Conservation (phyloP, 305 asterid species). For the Andrographis paniculata region DNA sequence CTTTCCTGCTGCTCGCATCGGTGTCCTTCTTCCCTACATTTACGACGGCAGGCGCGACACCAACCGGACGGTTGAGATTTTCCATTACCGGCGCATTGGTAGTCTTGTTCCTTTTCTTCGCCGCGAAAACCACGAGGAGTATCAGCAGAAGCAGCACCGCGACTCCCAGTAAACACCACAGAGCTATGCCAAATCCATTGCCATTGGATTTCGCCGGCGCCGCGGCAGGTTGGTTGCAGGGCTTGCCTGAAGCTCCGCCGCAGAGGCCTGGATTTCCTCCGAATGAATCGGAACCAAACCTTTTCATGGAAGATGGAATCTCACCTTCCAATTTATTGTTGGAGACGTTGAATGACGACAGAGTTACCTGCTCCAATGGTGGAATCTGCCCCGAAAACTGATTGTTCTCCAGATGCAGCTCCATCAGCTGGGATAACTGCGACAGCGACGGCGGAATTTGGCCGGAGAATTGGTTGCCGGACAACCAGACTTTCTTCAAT, state of each 20-base stretch:
- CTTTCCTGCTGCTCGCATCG: not conserved
- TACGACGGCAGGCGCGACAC: not conserved
- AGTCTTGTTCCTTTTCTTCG: not conserved
- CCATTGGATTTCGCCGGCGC: no score
- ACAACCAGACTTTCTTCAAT: conserved; percentile 61
- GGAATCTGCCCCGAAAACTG: conserved; percentile 55
- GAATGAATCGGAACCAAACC: conserved; percentile 29
- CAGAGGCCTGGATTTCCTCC: conserved; percentile 51
- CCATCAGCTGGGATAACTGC: conserved; percentile 28
- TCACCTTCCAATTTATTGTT: conserved; percentile 49
- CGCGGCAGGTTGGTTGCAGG: conserved; percentile 15
- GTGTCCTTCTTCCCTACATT: not conserved
- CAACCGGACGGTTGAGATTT: not conserved
- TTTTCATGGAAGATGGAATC: conserved; percentile 35
- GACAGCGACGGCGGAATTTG: conserved; percentile 41
- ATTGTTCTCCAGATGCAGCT: conserved; percentile 51
- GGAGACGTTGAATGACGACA: conserved; percentile 35
- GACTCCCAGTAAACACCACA: not conserved
- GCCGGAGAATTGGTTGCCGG: conserved; percentile 47
- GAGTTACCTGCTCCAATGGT: conserved; percentile 22
- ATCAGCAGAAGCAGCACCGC: not conserved
- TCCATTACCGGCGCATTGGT: not conserved
- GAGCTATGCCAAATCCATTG: not conserved
- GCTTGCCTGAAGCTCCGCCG: conserved; percentile 23
- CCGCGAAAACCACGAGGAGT: not conserved